Base-by-base conservation (phyloP, 805 yeast species). In the Diddensiella santjacobensis region DNA sequence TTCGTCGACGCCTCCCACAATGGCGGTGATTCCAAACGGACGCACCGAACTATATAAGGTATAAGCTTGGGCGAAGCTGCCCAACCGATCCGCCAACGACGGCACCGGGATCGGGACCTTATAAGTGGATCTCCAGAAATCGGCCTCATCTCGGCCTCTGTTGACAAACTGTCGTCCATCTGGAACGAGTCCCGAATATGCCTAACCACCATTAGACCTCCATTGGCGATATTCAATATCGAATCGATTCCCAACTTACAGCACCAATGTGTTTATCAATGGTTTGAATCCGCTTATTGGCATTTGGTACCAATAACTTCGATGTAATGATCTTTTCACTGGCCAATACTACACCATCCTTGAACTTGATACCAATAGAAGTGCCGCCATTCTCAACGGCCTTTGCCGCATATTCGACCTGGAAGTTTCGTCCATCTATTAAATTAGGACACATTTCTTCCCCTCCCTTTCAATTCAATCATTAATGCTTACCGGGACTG, bases 321-420 rank as follows among this genome's bases (percentile, higher is more conserved):
- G 98, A 89, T 43, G 83, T 74, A 59, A 89, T 77, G 61, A 90
- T 77, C 71, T 91, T 93, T 68, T 93, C 99, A n/a, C 88, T 95
- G 13, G 98, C 99, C 57, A 93, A 77, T n/a, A 93, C 96, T 30
- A 93, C 78, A 46, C 99, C 99, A 65, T 91, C 98, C 60, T 79
- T 79, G 70, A 86, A 88, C 65, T 87, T 86, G 65, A 93, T 83
- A 36, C 97, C 99, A 59, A 93, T 75, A 18, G 97, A 83, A 0
- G 99, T 93, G 8, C 96, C 95, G 43, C 96, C 96, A 62, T 89
- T 90, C 68, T 93, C 99, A 2, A 91, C 98, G 1, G 99, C 99
- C 65, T 93, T 93, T 61, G 85, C 77, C 26, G 99, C 99, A 62
- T 93, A 93, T 68, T 93, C 99, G 17, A 93, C 99, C 69, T 93